These are phyloP conservation scores for Paramecium octaurelia DNA, from an alignment of 73 alveolate genomes.

Conservation along the genomic window DNA sequence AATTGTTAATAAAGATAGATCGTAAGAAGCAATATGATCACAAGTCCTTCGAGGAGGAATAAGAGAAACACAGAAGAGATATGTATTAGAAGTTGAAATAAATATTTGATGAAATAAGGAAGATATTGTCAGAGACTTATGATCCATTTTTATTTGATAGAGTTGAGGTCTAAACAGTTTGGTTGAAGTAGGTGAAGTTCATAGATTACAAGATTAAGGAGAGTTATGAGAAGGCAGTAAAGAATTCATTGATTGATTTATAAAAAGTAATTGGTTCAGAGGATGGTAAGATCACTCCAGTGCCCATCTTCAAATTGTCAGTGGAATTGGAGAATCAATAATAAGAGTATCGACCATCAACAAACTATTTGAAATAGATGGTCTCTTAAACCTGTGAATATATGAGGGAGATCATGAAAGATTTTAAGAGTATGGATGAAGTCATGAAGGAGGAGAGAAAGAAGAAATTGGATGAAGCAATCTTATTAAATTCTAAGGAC, in stretches of 20 bases:
- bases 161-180: constrained; percentile 66
- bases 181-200: constrained; percentile 69
- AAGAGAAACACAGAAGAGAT: constrained; percentile 72
- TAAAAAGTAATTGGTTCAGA: constrained; percentile 81
- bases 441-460: constrained; percentile 81
- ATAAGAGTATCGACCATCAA: constrained; percentile 63
- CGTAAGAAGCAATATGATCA: constrained; percentile 74
- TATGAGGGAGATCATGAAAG: constrained; percentile 77
- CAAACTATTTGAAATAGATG: constrained; percentile 57
- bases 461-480: constrained; percentile 65
- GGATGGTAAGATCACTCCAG: constrained; percentile 69
- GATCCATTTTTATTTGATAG: constrained; percentile 77
- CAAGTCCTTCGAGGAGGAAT: constrained; percentile 74
- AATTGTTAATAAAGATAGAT: constrained; percentile 67
- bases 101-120: constrained; percentile 74
- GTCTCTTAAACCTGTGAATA: constrained; percentile 43
- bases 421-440: constrained; percentile 72
- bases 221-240: constrained; percentile 88
- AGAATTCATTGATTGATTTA: constrained; percentile 82
- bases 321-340: constrained; percentile 59
- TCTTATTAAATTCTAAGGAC: constrained; percentile 37
- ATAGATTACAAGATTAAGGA: constrained; percentile 84
- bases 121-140: constrained; percentile 76
- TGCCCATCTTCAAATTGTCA: constrained; percentile 59
- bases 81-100: constrained; percentile 63